phyloP scores from a whole-genome alignment of 371 early-diverging fungal species.

The Nematocida minor region DNA sequence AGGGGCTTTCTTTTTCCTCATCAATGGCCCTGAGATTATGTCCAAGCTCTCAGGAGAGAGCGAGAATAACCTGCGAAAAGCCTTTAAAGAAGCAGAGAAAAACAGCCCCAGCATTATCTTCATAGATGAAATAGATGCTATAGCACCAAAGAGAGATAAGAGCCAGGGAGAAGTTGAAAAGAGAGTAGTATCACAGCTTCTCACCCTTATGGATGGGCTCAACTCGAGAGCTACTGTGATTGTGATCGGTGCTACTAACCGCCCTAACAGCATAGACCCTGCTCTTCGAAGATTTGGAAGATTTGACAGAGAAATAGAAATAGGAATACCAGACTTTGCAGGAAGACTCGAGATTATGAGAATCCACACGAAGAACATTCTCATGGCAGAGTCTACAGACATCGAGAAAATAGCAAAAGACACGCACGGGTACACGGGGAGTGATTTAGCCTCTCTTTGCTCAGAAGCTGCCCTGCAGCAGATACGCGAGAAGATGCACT shows the following conservation, averaged over 20 bases:
- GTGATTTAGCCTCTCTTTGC: conserved; percentile 95
- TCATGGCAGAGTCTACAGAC: conserved; percentile 83
- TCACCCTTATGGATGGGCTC: conserved; percentile 98
- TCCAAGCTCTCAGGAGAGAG: conserved; percentile 98
- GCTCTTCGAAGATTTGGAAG: conserved; percentile 90
- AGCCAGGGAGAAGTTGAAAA: conserved; percentile 97
- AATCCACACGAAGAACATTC: conserved; percentile 99
- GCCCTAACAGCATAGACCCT: conserved; percentile 90
- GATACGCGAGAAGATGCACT: conserved; percentile 89
- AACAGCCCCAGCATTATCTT: conserved; percentile 90
- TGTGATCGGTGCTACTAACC: conserved; percentile 94
- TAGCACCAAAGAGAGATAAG: conserved; percentile 98
- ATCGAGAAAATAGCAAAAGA: conserved; percentile 91
- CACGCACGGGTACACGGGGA: conserved; percentile 96
- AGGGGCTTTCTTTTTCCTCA: conserved; percentile 87
- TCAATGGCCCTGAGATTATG: conserved; percentile 98
- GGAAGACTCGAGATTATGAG: conserved; percentile 95
- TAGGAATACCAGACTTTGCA: conserved; percentile 96
- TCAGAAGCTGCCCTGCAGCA: conserved; percentile 99
- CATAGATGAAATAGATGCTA: conserved; percentile 97
- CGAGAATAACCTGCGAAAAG: conserved; percentile 91
- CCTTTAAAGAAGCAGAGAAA: conserved; percentile 95
- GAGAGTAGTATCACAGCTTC: conserved; percentile 92
- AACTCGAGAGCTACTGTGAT: conserved; percentile 90
- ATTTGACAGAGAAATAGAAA: conserved; percentile 97